Base-by-base conservation (phyloP, 2,329 filamentous ascomycete species). In the Sarocladiaceae sp. region DNA sequence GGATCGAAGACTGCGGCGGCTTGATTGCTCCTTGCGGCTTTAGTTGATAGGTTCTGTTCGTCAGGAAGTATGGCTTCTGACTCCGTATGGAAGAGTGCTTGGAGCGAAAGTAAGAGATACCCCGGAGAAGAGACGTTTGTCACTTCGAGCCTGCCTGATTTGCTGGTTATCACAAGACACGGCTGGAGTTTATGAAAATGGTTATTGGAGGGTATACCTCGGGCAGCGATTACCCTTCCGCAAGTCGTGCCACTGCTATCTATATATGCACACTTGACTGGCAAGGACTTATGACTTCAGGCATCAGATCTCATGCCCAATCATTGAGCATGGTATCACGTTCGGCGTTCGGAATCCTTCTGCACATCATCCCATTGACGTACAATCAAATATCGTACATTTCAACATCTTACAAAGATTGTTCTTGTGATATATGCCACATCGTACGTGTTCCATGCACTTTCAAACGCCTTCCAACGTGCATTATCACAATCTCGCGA, bases 1-100 rank as follows among this genome's bases (percentile, higher is more conserved):
- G 61, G 64, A 23, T 61, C 69, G 6, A 71, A 69, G 56, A 57
- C 67, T 15, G 66, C 68, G 40, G 64, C 67, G 31, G 63, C 61
- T 39, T 71, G 57, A 64, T 28, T 5, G 31, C 10, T 48, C 26
- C 12, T 20, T n/a, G 8, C 11, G 6, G 10, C 37, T 17, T 36
- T 17, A 12, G 15, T n/a, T 36, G 15, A 7, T n/a, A n/a, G 54
- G 47, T 61, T 55, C 53, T 54, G 54, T 40, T 54, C 48, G 33
- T 17, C 33, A 36, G 15, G 33, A 36, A n/a, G 33, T 17, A 12
- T 22, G 17, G 18, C 8, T 4, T 3, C n/a, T 15, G 4, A 23
- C 40, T 26, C 23, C 28, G 20, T 22, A 26, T 26, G 40, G 18
- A 40, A 20, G 5, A 26, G 40, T 28, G 40, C 12, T 28, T 28